phyloP scores from a whole-genome alignment of 2,329 filamentous ascomycete species.

The Colletotrichum paranaense region DNA sequence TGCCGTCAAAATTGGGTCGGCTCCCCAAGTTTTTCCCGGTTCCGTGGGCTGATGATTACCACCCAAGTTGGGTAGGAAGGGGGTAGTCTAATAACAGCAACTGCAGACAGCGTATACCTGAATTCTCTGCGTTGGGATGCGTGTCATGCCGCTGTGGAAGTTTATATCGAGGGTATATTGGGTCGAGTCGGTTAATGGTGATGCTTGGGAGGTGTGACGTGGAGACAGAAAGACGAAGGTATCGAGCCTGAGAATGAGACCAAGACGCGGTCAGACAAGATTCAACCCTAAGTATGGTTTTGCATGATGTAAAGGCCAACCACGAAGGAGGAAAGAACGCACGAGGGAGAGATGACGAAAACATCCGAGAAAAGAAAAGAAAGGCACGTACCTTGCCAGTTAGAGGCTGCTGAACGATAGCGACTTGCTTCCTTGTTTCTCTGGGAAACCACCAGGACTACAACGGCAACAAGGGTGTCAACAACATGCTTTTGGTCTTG shows the following conservation, averaged over 20 bases:
- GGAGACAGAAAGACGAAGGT: not conserved
- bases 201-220: slow-evolving; percentile 4
- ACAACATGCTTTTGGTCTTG: slow-evolving; percentile 2
- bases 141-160: slow-evolving; percentile 13
- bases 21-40: slow-evolving; percentile 30
- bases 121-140: slow-evolving; percentile 5
- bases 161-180: slow-evolving; percentile 8
- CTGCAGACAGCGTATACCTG: not conserved
- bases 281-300: slow-evolving; percentile 10
- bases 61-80: slow-evolving; percentile 13
- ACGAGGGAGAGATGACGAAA: slow-evolving; percentile 1
- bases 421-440: slow-evolving; percentile 8
- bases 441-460: not conserved
- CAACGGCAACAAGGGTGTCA: not conserved
- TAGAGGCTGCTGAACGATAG: not conserved
- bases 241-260: not conserved
- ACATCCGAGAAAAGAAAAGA: slow-evolving; percentile 26
- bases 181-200: not conserved
- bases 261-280: slow-evolving; percentile 13
- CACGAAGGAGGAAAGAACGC: slow-evolving; percentile 11
- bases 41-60: slow-evolving; percentile 28
- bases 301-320: not conserved
- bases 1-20: slow-evolving; percentile 34
- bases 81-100: not conserved
- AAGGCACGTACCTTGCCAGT: slow-evolving; percentile 24